These are phyloP conservation scores for Talaromyces wortmannii DNA, from an alignment of 495 filamentous ascomycete species.

Conservation along the genomic window DNA sequence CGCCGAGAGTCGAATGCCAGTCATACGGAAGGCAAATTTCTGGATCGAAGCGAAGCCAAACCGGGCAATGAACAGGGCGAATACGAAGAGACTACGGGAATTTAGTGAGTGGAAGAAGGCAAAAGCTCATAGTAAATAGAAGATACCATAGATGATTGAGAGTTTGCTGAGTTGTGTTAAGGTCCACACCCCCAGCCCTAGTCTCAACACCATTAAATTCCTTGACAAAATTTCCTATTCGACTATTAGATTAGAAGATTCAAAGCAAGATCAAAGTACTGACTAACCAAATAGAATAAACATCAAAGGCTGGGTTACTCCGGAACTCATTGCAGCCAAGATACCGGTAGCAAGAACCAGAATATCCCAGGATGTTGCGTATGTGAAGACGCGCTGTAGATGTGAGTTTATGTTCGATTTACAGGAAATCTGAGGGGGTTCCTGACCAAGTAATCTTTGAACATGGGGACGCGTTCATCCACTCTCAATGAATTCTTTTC, in stretches of 20 bases:
- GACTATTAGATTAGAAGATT: slow-evolving; percentile 19
- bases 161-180: too few species aligned
- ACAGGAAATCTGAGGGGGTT: too few species aligned
- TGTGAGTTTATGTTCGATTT: too few species aligned
- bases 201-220: slow-evolving; percentile 14
- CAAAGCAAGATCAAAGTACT: too few species aligned
- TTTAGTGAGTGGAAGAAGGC: too few species aligned
- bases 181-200: too few species aligned
- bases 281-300: slow-evolving; percentile 38
- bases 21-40: slow-evolving; percentile 13
- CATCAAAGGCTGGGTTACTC: slow-evolving; percentile 19
- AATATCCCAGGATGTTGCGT: not conserved
- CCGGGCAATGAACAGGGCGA: slow-evolving; percentile 14
- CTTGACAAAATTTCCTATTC: slow-evolving; percentile 11
- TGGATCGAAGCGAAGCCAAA: slow-evolving; percentile 8
- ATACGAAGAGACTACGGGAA: slow-evolving; percentile 22
- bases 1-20: slow-evolving; percentile 14
- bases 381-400: not conserved
- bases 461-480: not conserved
- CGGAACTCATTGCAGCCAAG: not conserved
- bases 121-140: too few species aligned
- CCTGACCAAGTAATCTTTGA: not conserved
- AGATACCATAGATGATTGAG: too few species aligned
- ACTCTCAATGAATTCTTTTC: too few species aligned
- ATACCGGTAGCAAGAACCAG: not conserved